A percentile compares a stretch with the other conserved stretches of the same genome.
phyloP scores from a whole-genome alignment of 495 filamentous ascomycete species.

The Penicillium turbatum region DNA sequence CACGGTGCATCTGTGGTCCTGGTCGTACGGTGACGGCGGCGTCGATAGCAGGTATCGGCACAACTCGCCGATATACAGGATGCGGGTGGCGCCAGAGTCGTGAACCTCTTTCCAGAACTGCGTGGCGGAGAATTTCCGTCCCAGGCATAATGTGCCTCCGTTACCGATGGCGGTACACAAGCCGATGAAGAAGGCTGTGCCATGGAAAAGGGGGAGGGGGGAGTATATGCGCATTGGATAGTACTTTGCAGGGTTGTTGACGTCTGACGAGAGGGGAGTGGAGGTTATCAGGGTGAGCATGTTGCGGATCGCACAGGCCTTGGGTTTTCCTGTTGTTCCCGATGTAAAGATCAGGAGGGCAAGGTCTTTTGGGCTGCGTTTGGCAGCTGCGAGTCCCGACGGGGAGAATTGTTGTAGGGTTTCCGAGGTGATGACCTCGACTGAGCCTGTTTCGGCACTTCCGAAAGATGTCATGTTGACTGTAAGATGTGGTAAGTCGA shows the following conservation, averaged over 20 bases:
- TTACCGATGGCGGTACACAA: conserved; percentile 41
- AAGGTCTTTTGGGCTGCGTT: conserved; percentile 47
- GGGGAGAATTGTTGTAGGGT: conserved; percentile 41
- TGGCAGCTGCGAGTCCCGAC: conserved; percentile 29
- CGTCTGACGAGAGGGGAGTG: conserved; percentile 35
- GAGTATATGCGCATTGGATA: conserved; percentile 74
- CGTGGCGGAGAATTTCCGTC: conserved; percentile 77
- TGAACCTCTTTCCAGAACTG: conserved; percentile 84
- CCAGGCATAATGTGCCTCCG: conserved; percentile 42
- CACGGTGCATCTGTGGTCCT: conserved; percentile 64
- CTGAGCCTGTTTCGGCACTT: conserved; percentile 53
- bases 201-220: conserved; percentile 90
- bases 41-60: conserved; percentile 84
- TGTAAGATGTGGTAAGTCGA: conserved; percentile 36
- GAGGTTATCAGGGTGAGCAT: conserved; percentile 46
- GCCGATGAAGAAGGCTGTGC: conserved; percentile 68
- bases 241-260: conserved; percentile 38
- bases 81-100: conserved; percentile 67
- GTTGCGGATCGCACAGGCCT: conserved; percentile 74
- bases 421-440: conserved; percentile 39
- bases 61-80: conserved; percentile 93
- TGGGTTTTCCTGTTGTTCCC: conserved; percentile 88
- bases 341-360: conserved; percentile 76
- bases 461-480: conserved; percentile 42
- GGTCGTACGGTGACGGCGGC: conserved; percentile 68